These are phyloP conservation scores for Scutellaria galericulata DNA, from an alignment of 257 asterid genomes.

Conservation along the genomic window DNA sequence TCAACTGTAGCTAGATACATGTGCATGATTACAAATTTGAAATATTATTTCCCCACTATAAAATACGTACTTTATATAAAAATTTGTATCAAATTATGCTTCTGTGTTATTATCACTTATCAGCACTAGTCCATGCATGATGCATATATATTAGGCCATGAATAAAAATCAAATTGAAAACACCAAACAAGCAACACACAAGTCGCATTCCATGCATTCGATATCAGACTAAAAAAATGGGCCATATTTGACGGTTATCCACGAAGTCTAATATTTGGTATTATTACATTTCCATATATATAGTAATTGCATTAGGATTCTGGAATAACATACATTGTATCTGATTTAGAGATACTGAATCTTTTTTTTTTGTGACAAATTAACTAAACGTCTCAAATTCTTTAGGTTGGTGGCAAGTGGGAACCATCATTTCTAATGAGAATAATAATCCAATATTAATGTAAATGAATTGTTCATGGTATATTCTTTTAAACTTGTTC, in stretches of 20 bases:
- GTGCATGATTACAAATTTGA: neutral
- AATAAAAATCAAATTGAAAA: neutral
- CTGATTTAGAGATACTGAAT: neutral
- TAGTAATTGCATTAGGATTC: neutral
- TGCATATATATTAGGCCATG: neutral
- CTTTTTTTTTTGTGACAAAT: neutral
- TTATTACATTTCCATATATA: slow-evolving; percentile 20
- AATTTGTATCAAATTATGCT: neutral
- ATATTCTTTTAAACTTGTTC: too few species aligned
- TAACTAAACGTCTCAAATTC: neutral
- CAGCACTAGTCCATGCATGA: too few species aligned
- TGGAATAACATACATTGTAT: neutral
- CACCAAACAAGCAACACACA: slow-evolving; percentile 17
- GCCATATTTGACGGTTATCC: slow-evolving; percentile 34
- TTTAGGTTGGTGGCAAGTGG: too few species aligned
- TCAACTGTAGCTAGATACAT: neutral
- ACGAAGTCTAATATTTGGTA: slow-evolving; percentile 35
- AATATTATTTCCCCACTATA: neutral
- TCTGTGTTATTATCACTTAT: neutral
- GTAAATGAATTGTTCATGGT: too few species aligned
- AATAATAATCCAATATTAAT: too few species aligned
- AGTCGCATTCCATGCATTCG: slow-evolving; percentile 27
- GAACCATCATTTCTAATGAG: too few species aligned
- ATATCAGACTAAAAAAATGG: neutral
- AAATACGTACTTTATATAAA: too few species aligned